Base-by-base conservation (phyloP, 805 yeast species). In the Starmerella bombi region DNA sequence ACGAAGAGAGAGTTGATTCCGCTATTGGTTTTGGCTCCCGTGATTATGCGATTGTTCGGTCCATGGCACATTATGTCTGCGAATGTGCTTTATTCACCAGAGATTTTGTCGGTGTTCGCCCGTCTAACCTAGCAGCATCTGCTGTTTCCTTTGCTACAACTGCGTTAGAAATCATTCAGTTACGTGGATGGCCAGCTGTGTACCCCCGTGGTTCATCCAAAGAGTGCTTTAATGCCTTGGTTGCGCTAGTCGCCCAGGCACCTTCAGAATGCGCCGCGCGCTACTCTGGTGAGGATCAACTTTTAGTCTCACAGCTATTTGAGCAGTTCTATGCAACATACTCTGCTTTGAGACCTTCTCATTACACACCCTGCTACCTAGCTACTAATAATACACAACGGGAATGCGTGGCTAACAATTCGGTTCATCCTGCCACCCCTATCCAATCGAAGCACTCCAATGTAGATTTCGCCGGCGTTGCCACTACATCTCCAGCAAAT, bases 21-120 rank as follows among this genome's bases (percentile, higher is more conserved):
- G 28, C 32, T 40, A 36, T 50, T 25, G 35, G 37, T 25, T 41
- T 53, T 30, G 43, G 44, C 22, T 25, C 36, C 12, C 34, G 37
- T 4, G 52, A 46, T n/a, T 44, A 42, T 19, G 21, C 29, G 9
- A 20, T 28, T 7, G 18, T 46, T 15, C 38, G 39, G 4, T 19
- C 63, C 8, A 50, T 56, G 45, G 52, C 52, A 4, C 28, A 33
- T 8, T 64, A 60, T 44, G 50, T 63, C 17, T 55, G 64, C 48
- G 66, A 61, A 49, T 44, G 59, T 32, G 45, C 65, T 9, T 44
- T 61, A 28, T 65, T 54, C 43, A 50, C 54, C 41, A 52, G 56
- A 27, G 46, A 54, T 2, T 46, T 56, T 31, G 48, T 62, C n/a
- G 51, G 42, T 3, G 55, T 46, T 37, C 25, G 50, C 5, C 50